Evolutionary conservation across 129 eudicot genomes (phyloP).

Genomic region (Saussurea involucrata): DNA sequence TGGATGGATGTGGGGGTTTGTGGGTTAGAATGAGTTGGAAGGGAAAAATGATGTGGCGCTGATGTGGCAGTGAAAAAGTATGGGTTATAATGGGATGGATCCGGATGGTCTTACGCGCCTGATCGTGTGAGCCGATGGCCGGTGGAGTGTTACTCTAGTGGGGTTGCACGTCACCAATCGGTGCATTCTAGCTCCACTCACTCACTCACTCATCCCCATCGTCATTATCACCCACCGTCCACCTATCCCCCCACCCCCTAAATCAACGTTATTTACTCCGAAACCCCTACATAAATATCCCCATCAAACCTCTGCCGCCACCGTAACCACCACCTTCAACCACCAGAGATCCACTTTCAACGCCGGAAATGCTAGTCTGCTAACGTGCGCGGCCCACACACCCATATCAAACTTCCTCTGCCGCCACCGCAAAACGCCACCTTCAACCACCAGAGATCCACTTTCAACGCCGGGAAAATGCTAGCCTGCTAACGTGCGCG

Average conservation of each 20-base stretch:
- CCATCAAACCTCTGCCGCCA: conserved; percentile 1
- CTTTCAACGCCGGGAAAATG: not conserved
- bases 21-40: too few species aligned
- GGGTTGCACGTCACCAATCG: conserved; percentile 17
- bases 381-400: not conserved
- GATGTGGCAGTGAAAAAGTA: too few species aligned
- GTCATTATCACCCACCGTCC: conserved; percentile 25
- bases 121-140: not conserved
- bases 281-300: not conserved
- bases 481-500: conserved; percentile 12
- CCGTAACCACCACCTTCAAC: not conserved
- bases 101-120: not conserved
- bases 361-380: not conserved
- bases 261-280: conserved; percentile 1
- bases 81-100: too few species aligned
- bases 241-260: conserved; percentile 5
- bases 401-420: not conserved
- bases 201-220: conserved; percentile 11
- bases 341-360: not conserved
- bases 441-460: not conserved
- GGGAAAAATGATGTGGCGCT: too few species aligned
- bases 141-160: not conserved
- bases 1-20: too few species aligned
- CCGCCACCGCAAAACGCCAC: not conserved
- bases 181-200: conserved; percentile 29